Base-by-base conservation (phyloP, 2,329 filamentous ascomycete genomes). In the Colletotrichum euphorbiae region DNA sequence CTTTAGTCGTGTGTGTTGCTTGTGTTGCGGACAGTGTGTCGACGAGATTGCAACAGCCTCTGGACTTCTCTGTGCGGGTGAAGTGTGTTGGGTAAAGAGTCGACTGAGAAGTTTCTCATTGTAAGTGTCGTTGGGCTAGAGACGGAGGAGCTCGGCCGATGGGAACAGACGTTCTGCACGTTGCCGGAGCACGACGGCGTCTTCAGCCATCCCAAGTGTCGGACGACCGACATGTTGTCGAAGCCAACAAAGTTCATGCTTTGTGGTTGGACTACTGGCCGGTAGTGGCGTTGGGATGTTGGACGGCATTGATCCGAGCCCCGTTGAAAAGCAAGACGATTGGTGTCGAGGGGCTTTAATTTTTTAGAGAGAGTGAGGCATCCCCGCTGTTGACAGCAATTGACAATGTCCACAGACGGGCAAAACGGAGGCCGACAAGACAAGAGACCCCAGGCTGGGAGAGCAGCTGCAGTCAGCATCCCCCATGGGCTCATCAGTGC, bases 141-240 rank as follows among this genome's bases (percentile, higher is more conserved):
- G 7, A 15, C 17, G 28, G 33, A 4, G 19, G 40, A 33, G 57
- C 48, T 50, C 52, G 45, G 38, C 17, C 36, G 28, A 36, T 40
- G 59, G 36, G 60, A 64, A 64, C 52, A 58, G 60, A 58, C 52
- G n/a, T 38, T 7, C 24, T 31, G 65, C 40, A 63, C 36, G 38
- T 40, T 58, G 19, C 12, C 43, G 17, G 36, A 36, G 31, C 9
- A 28, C 12, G 33, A 33, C 28, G 66, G 66, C 33, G 48, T n/a
- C 52, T 24, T 33, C 42, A 58, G 62, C 48, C 66, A 60, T 55
- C 61, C 48, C 61, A 69, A 66, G 17, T 48, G 54, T 69, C 55
- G 61, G 66, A 69, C 55, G 61, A 66, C 60, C 46, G 11, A 21
- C 15, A 54, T 43, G 13, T 60, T 36, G 46, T 58, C 54, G 42